Conservation (phyloP, 345 rosid genomes). For the Euclidium syriacum region DNA sequence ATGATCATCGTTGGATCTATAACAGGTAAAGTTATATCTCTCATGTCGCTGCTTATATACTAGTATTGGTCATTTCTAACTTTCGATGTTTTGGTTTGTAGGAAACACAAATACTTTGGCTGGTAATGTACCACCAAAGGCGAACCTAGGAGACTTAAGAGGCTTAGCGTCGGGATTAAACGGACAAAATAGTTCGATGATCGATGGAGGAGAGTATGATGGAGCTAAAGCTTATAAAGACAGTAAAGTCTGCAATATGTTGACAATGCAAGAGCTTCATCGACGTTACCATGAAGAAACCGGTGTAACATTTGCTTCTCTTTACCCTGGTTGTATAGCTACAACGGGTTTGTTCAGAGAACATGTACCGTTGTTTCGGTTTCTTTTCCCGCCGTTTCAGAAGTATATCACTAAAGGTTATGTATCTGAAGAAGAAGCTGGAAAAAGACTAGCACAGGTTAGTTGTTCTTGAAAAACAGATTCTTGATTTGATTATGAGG, state of each 20-base stretch:
- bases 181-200: conserved; percentile 82
- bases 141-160: conserved; percentile 88
- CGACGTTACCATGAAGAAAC: conserved; percentile 88
- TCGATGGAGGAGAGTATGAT: conserved; percentile 88
- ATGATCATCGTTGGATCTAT: conserved; percentile 94
- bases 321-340: conserved; percentile 98
- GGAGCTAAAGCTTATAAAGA: conserved; percentile 99
- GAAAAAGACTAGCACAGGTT: conserved; percentile 96
- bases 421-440: conserved; percentile 88
- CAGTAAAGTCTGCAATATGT: conserved; percentile 98
- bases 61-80: too few relatives aligned
- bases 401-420: conserved; percentile 95
- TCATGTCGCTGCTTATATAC: too few relatives aligned
- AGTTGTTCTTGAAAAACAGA: not conserved
- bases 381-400: conserved; percentile 94
- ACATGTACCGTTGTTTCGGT: conserved; percentile 85
- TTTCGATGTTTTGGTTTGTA: conserved; percentile 14
- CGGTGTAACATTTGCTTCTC: conserved; percentile 78
- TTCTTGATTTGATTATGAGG: not conserved
- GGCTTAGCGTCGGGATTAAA: conserved; percentile 81
- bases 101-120: conserved; percentile 98
- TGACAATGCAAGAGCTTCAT: conserved; percentile 95
- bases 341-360: conserved; percentile 96
- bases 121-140: conserved; percentile 98
- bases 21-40: too few relatives aligned